A percentile compares a stretch with the other conserved stretches of the same genome.
Conservation (phyloP, 225 moss, liverwort and hornwort genomes). For the Pseudoscleropodium purum region DNA sequence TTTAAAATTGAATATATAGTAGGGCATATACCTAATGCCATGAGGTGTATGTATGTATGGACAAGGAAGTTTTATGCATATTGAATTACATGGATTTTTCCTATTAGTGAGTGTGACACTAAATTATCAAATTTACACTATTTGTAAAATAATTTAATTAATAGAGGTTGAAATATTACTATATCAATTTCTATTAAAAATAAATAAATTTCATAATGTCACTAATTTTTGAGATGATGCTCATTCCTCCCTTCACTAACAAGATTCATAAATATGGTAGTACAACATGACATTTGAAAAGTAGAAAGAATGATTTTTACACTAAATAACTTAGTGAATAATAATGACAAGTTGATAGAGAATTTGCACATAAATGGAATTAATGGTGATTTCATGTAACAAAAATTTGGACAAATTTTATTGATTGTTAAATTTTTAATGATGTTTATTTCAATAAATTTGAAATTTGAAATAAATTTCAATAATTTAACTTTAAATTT, state of each 20-base stretch:
- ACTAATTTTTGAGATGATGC: neutral
- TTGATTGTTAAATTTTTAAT: neutral
- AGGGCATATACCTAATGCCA: neutral
- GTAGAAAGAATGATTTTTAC: neutral
- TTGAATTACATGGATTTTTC: neutral
- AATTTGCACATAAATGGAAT: neutral
- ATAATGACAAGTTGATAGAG: neutral
- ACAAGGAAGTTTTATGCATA: neutral
- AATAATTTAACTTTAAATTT: neutral
- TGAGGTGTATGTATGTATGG: fast-evolving
- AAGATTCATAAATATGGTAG: neutral
- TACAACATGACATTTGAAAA: neutral
- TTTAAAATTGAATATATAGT: neutral
- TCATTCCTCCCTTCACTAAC: neutral
- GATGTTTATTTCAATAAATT: neutral
- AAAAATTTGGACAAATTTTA: neutral
- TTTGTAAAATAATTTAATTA: neutral
- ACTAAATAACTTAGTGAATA: neutral
- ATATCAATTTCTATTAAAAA: neutral
- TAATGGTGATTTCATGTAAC: neutral
- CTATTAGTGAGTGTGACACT: neutral
- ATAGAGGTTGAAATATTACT: neutral
- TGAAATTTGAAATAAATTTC: neutral
- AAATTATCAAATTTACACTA: neutral
- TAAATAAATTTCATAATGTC: neutral